A percentile compares a stretch with the other conserved stretches of the same genome.
These are phyloP conservation scores for Pythium folliculosum DNA, from an alignment of 352 stramenopile genomes.

Conservation along the genomic window DNA sequence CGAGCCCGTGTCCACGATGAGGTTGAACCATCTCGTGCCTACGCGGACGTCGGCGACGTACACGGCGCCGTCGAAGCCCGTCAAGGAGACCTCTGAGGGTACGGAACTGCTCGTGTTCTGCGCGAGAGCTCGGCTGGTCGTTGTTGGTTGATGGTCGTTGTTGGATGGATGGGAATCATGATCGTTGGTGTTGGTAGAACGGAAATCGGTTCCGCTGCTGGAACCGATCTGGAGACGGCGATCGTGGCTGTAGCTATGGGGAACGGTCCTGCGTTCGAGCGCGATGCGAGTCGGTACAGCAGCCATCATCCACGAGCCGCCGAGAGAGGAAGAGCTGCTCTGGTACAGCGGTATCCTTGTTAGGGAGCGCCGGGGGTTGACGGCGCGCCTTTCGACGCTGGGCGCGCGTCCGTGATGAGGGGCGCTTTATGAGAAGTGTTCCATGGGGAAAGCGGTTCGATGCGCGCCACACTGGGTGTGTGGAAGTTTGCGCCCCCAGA, in stretches of 20 bases:
- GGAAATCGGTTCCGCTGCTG: neutral
- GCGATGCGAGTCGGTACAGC: slow-evolving; percentile 1
- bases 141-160: neutral
- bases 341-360: too few relatives aligned
- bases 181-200: slow-evolving; percentile 4
- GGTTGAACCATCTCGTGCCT: slow-evolving; percentile 38
- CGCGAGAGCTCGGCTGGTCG: neutral
- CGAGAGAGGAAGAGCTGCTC: too few relatives aligned
- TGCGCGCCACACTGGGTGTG: too few relatives aligned
- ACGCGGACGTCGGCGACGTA: slow-evolving; percentile 68
- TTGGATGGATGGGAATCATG: neutral
- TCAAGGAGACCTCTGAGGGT: slow-evolving; percentile 35
- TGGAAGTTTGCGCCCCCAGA: too few relatives aligned
- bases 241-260: slow-evolving; percentile 9
- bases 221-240: slow-evolving; percentile 6
- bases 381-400: too few relatives aligned
- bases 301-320: too few relatives aligned
- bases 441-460: too few relatives aligned
- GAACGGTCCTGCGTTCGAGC: slow-evolving; percentile 11
- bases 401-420: too few relatives aligned
- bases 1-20: slow-evolving; percentile 78
- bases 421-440: too few relatives aligned
- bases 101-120: neutral
- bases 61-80: slow-evolving; percentile 61
- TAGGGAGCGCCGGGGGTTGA: too few relatives aligned